Evolutionary conservation across 2,329 filamentous ascomycete species (phyloP), one percentile per base, ranked within the genome.

Genomic region (Fusarium caatingaense): DNA sequence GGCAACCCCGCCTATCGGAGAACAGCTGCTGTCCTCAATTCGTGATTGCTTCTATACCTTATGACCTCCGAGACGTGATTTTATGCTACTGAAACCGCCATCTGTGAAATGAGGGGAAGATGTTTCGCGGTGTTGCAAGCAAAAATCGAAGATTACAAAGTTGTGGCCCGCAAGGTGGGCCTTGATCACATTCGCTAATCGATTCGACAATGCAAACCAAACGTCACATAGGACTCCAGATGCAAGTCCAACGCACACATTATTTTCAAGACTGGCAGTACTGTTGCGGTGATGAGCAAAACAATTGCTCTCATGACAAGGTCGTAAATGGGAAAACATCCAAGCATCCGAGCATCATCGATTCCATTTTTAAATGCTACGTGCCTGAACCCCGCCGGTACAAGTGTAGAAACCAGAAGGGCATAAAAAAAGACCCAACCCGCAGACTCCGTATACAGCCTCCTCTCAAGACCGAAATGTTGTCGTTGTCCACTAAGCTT

Each of bases 361-460:
- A 84, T 85, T 84, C 82, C 81, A 80, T 83, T 83, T 74, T 84
- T 85, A 81, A 84, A 85, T 86, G 84, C 84, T 86, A 86, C 84
- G 86, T 86, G 84, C 83, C 82, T 83, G 79, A 84, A 83, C 80
- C 83, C 81, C 79, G 82, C 82, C 82, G 80, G 81, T 79, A 79
- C 78, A 81, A 83, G 82, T 82, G 80, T 82, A 82, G 81, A 80
- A 81, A 80, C 80, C 80, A 80, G 77, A 79, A 81, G 79, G 80
- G 79, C 78, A 72, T 78, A 81, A 81, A 81, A 82, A 84, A 80
- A 83, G 82, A 84, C 84, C 84, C 82, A 85, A 86, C 83, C 82
- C 84, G 82, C 83, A 86, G 84, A 87, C 85, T 86, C 85, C 85
- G 82, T 85, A 86, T 86, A 84, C 83, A 86, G 83, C 83, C 83